Percentiles rank a stretch among this genome's conserved stretches.
These are phyloP conservation scores for Huntiella decipiens DNA, from an alignment of 2,329 filamentous ascomycete genomes.

Conservation along the genomic window DNA sequence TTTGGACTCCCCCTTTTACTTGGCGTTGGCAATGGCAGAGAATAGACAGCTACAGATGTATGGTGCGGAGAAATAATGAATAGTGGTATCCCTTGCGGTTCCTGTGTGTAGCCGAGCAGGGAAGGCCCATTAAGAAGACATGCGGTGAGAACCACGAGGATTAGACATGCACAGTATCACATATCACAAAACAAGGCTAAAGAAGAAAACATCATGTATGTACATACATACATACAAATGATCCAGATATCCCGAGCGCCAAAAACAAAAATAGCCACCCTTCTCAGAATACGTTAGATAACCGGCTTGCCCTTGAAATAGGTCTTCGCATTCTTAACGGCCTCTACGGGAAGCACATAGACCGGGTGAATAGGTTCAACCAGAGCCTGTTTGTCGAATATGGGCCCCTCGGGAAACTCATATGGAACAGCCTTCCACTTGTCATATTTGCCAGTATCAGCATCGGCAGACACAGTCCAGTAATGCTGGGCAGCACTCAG, in stretches of 20 bases:
- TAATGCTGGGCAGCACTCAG: slow-evolving; percentile 65
- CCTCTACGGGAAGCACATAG: slow-evolving; percentile 60
- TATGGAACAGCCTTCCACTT: slow-evolving; percentile 4
- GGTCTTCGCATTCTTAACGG: slow-evolving; percentile 42
- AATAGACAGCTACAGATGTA: too few relatives aligned
- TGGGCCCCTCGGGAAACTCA: slow-evolving; percentile 20
- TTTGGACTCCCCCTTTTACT: too few relatives aligned
- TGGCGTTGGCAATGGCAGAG: too few relatives aligned
- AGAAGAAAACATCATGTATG: too few relatives aligned
- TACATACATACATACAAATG: too few relatives aligned
- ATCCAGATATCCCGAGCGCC: too few relatives aligned
- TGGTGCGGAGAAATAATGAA: too few relatives aligned
- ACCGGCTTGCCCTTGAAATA: slow-evolving; percentile 35
- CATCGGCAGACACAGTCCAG: slow-evolving; percentile 26
- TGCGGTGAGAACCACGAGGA: too few relatives aligned
- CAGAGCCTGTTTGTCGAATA: slow-evolving; percentile 51
- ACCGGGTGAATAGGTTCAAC: slow-evolving; percentile 61
- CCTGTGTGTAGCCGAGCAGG: too few relatives aligned
- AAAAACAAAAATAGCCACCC: neutral
- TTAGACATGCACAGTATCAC: neutral
- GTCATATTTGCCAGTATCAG: slow-evolving; percentile 5
- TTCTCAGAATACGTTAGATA: slow-evolving; percentile 25
- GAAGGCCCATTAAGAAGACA: too few relatives aligned
- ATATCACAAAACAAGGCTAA: neutral
- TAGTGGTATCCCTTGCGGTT: too few relatives aligned